Evolutionary conservation across 257 asterid species (phyloP).

Genomic region (Linderniella brevidens): DNA sequence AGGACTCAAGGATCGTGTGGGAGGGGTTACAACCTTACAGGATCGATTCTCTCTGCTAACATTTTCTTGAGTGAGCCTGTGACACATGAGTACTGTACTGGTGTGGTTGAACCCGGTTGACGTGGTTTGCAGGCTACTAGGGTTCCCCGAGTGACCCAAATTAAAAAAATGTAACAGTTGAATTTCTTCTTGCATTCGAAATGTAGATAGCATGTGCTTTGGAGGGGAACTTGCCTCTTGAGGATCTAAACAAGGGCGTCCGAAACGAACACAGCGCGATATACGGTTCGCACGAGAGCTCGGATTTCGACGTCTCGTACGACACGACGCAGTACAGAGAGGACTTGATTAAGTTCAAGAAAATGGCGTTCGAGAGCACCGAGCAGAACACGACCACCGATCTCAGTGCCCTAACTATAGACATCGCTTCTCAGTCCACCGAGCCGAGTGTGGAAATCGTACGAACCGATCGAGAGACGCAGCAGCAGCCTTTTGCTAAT

Average conservation of each 20-base stretch:
- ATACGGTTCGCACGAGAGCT: slow-evolving; percentile 66
- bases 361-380: slow-evolving; percentile 48
- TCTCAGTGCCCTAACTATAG: slow-evolving; percentile 67
- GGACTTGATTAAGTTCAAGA: slow-evolving; percentile 64
- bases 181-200: not conserved
- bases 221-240: slow-evolving; percentile 67
- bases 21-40: no score
- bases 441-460: slow-evolving; percentile 71
- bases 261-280: slow-evolving; percentile 56
- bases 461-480: slow-evolving; percentile 13
- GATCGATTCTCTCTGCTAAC: no score
- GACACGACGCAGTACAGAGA: slow-evolving; percentile 51
- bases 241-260: slow-evolving; percentile 61
- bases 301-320: slow-evolving; percentile 25
- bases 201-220: slow-evolving; percentile 77
- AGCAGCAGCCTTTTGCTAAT: no score
- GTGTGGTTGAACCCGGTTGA: no score
- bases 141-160: no score
- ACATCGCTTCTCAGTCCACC: slow-evolving; percentile 59
- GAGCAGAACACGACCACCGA: slow-evolving; percentile 45
- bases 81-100: no score
- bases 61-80: no score
- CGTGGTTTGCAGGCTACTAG: no score
- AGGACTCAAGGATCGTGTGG: no score
- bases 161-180: no score